Evolutionary conservation across 1,139 yeast species (phyloP), one percentile per base, ranked within the genome.

Genomic region (Pichia sp.): DNA sequence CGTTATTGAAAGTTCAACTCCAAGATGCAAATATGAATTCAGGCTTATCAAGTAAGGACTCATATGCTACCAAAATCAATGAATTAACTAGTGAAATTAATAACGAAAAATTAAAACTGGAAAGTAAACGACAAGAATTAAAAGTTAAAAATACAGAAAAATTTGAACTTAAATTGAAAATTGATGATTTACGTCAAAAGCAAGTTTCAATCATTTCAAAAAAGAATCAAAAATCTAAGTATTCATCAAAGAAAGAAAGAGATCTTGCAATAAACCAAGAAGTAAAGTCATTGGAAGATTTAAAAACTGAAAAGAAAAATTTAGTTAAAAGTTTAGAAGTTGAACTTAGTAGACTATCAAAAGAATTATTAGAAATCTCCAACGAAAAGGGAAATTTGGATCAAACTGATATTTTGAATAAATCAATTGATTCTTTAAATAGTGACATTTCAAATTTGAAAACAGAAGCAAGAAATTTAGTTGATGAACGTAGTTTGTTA

Each of bases 191-290:
- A 44, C 75, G 75, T 50, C 73, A 81, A 2, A 74, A 72, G 39
- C 90, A 86, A 65, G 74, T 87, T 58, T 76, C 82, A 10, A 68
- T 91, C 11, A 79, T 86, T 52, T 74, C 89, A 14, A 91, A 90
- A 62, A 88, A 84, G 60, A 89, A 86, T 45, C 78, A 93, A 52
- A 80, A 80, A 58, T 76, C 82, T 44, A 78, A 80, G 58, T 90
- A 88, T 60, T 59, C 68, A 1, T 69, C 77, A 13, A 75, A 77
- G 56, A 64, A 69, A 5, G 84, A 87, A 56, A 77, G 97, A 59
- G 86, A 90, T 63, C 49, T 58, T 1, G 87, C 95, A 95, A 72
- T 91, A n/a, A 62, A 70, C 6, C 52, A 62, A 0, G 81, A 84
- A 58, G 74, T 87, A 19, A 61, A 22, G 18, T 48, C 11, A 28